phyloP scores from a whole-genome alignment of 2,329 filamentous ascomycete genomes.

The Corynespora cassiicola region DNA sequence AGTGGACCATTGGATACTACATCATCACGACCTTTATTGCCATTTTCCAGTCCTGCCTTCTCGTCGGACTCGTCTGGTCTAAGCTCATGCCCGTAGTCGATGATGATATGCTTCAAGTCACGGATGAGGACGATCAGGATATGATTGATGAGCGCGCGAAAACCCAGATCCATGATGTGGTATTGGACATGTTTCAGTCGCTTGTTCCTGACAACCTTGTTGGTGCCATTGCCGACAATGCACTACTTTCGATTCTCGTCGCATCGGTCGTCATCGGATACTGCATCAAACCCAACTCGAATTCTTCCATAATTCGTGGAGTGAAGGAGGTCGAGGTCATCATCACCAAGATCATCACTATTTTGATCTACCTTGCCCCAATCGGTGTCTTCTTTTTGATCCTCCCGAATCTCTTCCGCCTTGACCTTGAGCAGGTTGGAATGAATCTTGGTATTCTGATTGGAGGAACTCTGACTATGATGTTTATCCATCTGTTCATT shows the following conservation, averaged over 20 bases:
- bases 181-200: conserved; percentile 58
- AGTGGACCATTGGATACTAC: conserved; percentile 59
- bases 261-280: conserved; percentile 56
- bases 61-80: conserved; percentile 57
- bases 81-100: conserved; percentile 52
- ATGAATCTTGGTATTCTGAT: conserved; percentile 59
- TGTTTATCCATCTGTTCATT: conserved; percentile 57
- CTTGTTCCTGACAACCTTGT: conserved; percentile 60
- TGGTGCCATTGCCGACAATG: conserved; percentile 53
- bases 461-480: conserved; percentile 53
- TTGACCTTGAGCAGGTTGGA: conserved; percentile 57
- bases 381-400: conserved; percentile 63
- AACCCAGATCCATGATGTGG: conserved; percentile 49
- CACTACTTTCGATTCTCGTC: conserved; percentile 57
- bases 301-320: conserved; percentile 52
- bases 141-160: conserved; percentile 42
- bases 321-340: conserved; percentile 58
- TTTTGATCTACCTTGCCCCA: conserved; percentile 58
- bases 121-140: conserved; percentile 38
- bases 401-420: conserved; percentile 58
- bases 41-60: conserved; percentile 55
- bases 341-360: conserved; percentile 55
- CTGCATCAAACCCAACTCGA: conserved; percentile 50
- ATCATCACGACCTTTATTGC: conserved; percentile 58
- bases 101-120: conserved; percentile 37